Base-by-base conservation (phyloP, 2,329 filamentous ascomycete genomes). In the Aspergillus sp. region DNA sequence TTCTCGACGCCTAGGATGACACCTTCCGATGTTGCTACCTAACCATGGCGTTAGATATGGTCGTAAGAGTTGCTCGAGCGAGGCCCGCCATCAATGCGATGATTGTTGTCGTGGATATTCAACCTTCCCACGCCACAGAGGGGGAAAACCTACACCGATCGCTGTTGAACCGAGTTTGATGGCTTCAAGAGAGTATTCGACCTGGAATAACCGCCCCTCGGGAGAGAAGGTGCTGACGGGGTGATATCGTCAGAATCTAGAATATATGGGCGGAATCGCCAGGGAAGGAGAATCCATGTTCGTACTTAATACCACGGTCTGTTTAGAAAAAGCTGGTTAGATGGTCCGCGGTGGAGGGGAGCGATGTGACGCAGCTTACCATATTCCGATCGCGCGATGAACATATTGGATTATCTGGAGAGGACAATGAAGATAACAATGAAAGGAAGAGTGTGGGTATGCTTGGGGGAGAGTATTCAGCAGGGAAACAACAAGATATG, bases 381-480 rank as follows among this genome's bases (percentile, higher is more conserved):
- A 81, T 99, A 99, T 93, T 99, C 94, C 73, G 93, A 97, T 80
- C 94, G 90, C 83, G 94, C 92, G 84, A 99, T 97, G 85, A 99
- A 99, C 94, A 96, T 96, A 68, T 79, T 90, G 78, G 76, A 74
- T 70, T 61, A 75, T 75, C 63, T 52, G 42, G 42, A 35, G 16
- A 32, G 24, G 38, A 52, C 42, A 26, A 49, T 38, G 26, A 47
- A 24, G 45, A 51, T 40, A 17, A 26, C 10, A 20, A 33, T 19
- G 30, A 50, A 44, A 38, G 13, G 47, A 26, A 36, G 11, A 51
- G 16, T 51, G 14, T 42, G 3, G 11, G 11, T 9, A 4, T 17
- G 20, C 35, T 30, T n/a, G 24, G 43, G 6, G 45, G 19, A 49
- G 35, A 45, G 40, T 44, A 53, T 33, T 40, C 32, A 45, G 17